Conservation (phyloP, 1,284 basidiomycete genomes). For the Anthracocystis walkeri region DNA sequence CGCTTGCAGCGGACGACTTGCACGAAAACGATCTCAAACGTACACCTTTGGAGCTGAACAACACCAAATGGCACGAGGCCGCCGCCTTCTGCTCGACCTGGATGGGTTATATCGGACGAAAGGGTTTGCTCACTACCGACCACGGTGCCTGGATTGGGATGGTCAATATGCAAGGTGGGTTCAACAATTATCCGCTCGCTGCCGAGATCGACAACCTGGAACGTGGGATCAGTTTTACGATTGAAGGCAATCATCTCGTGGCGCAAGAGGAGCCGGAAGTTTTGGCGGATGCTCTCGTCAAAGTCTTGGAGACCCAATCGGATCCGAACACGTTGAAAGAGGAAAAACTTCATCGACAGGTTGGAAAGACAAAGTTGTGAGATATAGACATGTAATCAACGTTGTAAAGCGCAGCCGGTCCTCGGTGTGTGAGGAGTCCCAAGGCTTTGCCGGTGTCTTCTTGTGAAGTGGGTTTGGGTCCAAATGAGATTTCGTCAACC, state of each 20-base stretch:
- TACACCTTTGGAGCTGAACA: slow-evolving; percentile 49
- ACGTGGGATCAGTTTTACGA: slow-evolving; percentile 30
- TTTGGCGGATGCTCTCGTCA: slow-evolving; percentile 30
- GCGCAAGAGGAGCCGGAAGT: slow-evolving; percentile 58
- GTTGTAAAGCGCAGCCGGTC: no score
- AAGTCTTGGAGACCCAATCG: slow-evolving; percentile 35
- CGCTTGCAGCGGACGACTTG: slow-evolving; percentile 30
- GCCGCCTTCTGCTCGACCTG: slow-evolving; percentile 51
- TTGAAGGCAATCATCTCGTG: slow-evolving; percentile 56
- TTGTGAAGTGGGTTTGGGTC: no score
- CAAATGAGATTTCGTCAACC: no score
- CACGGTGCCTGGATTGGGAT: slow-evolving; percentile 33
- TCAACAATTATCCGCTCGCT: slow-evolving; percentile 25
- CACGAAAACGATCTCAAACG: slow-evolving; percentile 36
- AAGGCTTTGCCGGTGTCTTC: no score
- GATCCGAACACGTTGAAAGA: slow-evolving; percentile 22
- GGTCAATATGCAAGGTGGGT: slow-evolving; percentile 43
- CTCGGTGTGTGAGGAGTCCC: no score
- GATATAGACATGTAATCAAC: no score
- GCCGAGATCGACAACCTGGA: slow-evolving; percentile 35
- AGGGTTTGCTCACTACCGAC: slow-evolving; percentile 18
- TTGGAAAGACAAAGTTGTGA: slow-evolving; percentile 34
- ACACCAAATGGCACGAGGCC: slow-evolving; percentile 62
- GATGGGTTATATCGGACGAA: slow-evolving; percentile 36
- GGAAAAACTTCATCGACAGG: slow-evolving; percentile 34